Evolutionary conservation across 768 basidiomycete species (phyloP).

Genomic region (Lentinula lateritia): DNA sequence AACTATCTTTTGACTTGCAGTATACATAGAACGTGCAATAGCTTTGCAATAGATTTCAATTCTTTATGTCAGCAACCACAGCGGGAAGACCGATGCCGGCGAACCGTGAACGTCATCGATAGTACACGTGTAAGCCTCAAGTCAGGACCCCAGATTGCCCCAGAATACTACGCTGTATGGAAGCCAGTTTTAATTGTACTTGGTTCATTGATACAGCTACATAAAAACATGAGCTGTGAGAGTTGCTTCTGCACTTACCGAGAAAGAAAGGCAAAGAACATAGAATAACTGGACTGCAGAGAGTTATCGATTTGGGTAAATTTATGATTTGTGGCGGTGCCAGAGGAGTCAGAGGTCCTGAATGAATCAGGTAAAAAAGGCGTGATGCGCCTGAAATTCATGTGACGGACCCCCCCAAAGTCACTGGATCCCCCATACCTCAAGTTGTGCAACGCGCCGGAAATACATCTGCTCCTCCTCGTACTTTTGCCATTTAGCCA

Average conservation of each 20-base stretch:
- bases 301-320: background rate
- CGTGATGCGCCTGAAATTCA: conserved; percentile 5
- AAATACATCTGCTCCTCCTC: conserved; percentile 4
- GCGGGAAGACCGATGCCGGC: no score
- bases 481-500: background rate
- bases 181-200: no score
- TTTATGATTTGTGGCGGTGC: background rate
- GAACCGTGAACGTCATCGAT: background rate
- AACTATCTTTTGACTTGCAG: background rate
- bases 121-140: background rate
- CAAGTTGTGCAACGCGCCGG: background rate
- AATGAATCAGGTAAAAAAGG: background rate
- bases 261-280: no score
- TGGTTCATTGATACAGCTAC: no score
- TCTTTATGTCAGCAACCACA: no score
- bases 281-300: no score
- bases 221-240: no score
- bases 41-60: no score
- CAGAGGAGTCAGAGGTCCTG: background rate
- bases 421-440: background rate
- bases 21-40: no score
- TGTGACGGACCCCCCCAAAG: background rate
- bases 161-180: no score
- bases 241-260: no score
- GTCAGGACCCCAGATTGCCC: background rate